Base-by-base conservation (phyloP, 345 rosid genomes). In the Salix brachista region DNA sequence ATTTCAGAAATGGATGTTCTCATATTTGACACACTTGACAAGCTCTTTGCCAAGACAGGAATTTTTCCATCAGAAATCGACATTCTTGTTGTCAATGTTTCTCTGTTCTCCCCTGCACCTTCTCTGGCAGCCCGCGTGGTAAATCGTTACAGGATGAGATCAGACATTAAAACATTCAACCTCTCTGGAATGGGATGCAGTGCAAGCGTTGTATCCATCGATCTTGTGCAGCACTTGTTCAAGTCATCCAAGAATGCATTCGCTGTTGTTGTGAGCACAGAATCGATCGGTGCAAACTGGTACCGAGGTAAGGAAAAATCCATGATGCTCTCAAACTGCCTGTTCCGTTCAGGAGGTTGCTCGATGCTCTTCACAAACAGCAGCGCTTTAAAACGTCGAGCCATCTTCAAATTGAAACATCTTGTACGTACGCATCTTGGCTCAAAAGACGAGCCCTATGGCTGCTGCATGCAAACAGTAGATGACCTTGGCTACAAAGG, bases 201-300 rank as follows among this genome's bases (percentile, higher is more conserved):
- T 73, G 90, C 92, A 4, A 87, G 94, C 32, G 73, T 88, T 28
- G 83, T 88, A 36, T 85, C 94, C 2, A 16, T 87, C 26, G 92
- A 89, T 42, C 74, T 87, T 30, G 84, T 89, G 4, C 89, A 87
- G 21, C 81, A 86, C 9, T 37, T 90, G 21, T 90, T 93, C 77
- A 85, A 86, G 83, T 68, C 83, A 0, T 80, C 60, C 6, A 73
- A 76, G 67, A 87, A 91, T 48, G 30, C 76, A 8, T 21, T 84
- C 0, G 97, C 94, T 9, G 42, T 93, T n/a, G 96, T 93, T 71
- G 91, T 91, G 19, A 93, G 96, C 78, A 83, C 96, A 12, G 97
- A 93, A 73, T 85, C 89, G 25, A 78, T 93, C 26, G 93, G 90
- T 39, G 82, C 91, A 1, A 84, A 91, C 34, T 93, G 97, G 93